Evolutionary conservation across 768 basidiomycete genomes (phyloP).

Genomic region (Collybia sordida): DNA sequence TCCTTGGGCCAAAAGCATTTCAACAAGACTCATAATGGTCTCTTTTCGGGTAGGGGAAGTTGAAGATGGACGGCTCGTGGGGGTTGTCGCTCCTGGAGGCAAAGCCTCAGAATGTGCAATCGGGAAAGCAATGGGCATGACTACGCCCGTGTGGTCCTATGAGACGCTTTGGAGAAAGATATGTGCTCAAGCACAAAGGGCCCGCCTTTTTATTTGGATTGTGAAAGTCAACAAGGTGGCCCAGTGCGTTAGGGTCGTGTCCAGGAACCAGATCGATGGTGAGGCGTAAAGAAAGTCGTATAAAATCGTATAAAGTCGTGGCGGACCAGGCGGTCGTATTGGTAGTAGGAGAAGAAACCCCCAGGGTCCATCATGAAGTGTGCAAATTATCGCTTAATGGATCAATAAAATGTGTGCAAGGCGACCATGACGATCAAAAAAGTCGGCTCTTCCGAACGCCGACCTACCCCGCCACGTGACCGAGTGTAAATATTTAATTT

Average conservation of each 20-base stretch:
- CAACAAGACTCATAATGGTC: slow-evolving; percentile 50
- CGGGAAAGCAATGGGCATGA: slow-evolving; percentile 17
- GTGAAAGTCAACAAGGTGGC: not conserved
- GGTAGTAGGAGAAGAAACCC: slow-evolving; percentile 6
- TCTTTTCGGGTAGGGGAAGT: slow-evolving; percentile 33
- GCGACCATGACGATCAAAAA: not conserved
- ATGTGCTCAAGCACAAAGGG: not conserved
- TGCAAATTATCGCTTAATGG: slow-evolving; percentile 7
- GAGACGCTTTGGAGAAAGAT: not conserved
- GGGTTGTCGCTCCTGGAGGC: slow-evolving; percentile 17
- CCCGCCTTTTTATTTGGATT: slow-evolving; percentile 6
- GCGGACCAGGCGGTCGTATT: not conserved
- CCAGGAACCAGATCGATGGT: slow-evolving; percentile 11
- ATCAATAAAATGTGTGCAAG: not conserved
- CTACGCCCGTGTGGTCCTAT: not conserved
- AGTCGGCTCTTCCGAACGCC: not conserved
- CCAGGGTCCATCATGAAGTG: not conserved
- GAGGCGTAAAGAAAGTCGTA: slow-evolving; percentile 1
- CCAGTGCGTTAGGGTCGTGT: slow-evolving; percentile 18
- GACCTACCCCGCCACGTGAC: slow-evolving; percentile 1
- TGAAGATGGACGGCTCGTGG: slow-evolving; percentile 28
- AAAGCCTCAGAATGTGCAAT: slow-evolving; percentile 17
- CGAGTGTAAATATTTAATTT: slow-evolving; percentile 1
- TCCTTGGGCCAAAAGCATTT: slow-evolving; percentile 44
- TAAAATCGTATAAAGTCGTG: slow-evolving; percentile 7